These are phyloP conservation scores for Ganoderma resinaceum DNA, from an alignment of 1,284 basidiomycete species.

Conservation along the genomic window DNA sequence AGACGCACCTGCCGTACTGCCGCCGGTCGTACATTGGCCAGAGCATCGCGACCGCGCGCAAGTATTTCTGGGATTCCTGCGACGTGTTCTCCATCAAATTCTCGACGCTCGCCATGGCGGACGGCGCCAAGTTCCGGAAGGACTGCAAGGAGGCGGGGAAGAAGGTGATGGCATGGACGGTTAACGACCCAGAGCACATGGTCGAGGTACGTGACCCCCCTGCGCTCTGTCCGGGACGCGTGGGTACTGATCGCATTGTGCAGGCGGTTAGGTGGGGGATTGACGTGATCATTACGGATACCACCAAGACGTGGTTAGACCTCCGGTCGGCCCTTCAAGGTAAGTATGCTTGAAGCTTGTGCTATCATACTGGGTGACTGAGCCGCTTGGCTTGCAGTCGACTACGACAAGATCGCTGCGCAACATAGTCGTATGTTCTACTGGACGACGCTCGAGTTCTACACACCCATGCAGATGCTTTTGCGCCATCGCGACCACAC, in stretches of 20 bases:
- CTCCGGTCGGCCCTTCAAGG: conserved; percentile 73
- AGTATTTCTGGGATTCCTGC: conserved; percentile 93
- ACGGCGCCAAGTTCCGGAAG: conserved; percentile 80
- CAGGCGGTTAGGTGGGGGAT: conserved; percentile 92
- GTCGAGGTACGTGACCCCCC: conserved; percentile 74
- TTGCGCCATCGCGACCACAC: conserved; percentile 26
- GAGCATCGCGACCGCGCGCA: conserved; percentile 73
- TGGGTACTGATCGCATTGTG: neutral
- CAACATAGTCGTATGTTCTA: conserved; percentile 75
- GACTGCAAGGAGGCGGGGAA: conserved; percentile 87
- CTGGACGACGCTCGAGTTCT: conserved; percentile 75
- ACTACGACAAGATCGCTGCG: conserved; percentile 71
- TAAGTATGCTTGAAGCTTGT: conserved; percentile 50
- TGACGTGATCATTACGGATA: conserved; percentile 91
- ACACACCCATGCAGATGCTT: conserved; percentile 53
- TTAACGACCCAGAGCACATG: conserved; percentile 93
- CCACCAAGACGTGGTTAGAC: conserved; percentile 80
- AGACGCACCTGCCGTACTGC: conserved; percentile 81
- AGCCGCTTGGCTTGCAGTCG: conserved; percentile 47
- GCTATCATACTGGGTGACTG: neutral
- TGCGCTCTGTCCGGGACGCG: neutral
- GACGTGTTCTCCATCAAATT: conserved; percentile 92
- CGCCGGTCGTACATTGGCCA: conserved; percentile 88
- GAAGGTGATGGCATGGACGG: conserved; percentile 95
- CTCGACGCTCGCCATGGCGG: conserved; percentile 72